Evolutionary conservation across 257 asterid species (phyloP), one percentile per base, ranked within the genome.

Genomic region (Rauvolfia tetraphylla): DNA sequence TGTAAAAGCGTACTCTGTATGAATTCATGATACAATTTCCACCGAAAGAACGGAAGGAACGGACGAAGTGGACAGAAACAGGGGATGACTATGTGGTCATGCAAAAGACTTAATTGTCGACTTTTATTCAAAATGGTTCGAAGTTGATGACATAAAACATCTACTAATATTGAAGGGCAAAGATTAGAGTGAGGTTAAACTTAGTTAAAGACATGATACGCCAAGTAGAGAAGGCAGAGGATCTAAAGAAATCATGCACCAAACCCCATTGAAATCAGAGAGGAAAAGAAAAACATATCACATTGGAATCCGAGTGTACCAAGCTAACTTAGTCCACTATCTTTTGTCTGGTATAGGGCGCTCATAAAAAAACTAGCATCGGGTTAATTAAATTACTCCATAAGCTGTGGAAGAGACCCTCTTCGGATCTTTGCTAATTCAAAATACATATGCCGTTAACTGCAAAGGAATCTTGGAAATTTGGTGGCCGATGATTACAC

Each of bases 181-280:
- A n/a, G n/a, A n/a, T n/a, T n/a, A n/a, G 3, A 10, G 8, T 54
- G 27, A 31, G 44, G 33, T 17, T 62, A 39, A 49, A 49, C 22
- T 49, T 49, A 49, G 2, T 49, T 49, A 49, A 53, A 54, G 5
- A 22, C 13, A 49, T 67, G 31, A 44, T 14, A 70, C 0, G 41
- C 9, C 42, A 63, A 51, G 57, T 23, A 51, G 62, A 71, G 36
- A 84, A 76, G 78, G 76, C 66, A 73, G 57, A 39, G 74, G 48
- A 79, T 86, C 80, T 73, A 76, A 85, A 74, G 54, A 76, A 79
- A 85, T 79, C 83, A 67, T 79, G 76, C 80, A 81, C 85, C 88
- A 82, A 82, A 46, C 87, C 84, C 84, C 88, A 81, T 78, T 81
- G 70, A 83, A 44, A 78, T 72, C 34, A 79, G 77, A 34, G 51